phyloP scores from a whole-genome alignment of 1,284 basidiomycete species.

The Cystobasidiaceae sp. region DNA sequence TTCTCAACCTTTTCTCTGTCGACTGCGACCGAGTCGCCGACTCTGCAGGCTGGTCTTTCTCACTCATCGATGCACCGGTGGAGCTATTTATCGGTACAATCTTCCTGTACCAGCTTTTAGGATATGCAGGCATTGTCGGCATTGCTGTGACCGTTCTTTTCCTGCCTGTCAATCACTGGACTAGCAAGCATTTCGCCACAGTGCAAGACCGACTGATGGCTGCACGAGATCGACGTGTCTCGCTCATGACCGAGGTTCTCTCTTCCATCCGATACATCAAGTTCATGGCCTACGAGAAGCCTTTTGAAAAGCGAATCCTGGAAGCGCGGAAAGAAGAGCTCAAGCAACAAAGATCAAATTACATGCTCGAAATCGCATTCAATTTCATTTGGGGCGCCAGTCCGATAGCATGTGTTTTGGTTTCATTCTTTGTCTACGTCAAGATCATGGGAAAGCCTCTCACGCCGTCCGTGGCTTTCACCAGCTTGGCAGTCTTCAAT shows the following conservation, averaged over 20 bases:
- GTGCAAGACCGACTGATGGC: slow-evolving; percentile 68
- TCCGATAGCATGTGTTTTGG: not conserved
- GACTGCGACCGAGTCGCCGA: slow-evolving; percentile 85
- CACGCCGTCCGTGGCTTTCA: not conserved
- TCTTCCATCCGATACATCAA: slow-evolving; percentile 91
- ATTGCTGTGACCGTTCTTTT: slow-evolving; percentile 75
- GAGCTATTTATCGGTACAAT: slow-evolving; percentile 51
- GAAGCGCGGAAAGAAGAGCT: slow-evolving; percentile 45
- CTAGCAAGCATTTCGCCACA: slow-evolving; percentile 73
- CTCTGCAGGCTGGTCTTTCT: slow-evolving; percentile 38
- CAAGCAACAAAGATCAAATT: slow-evolving; percentile 58
- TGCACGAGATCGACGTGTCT: slow-evolving; percentile 69
- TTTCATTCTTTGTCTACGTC: slow-evolving; percentile 32
- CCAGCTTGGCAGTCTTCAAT: slow-evolving; percentile 27
- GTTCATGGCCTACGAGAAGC: slow-evolving; percentile 38
- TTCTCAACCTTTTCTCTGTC: slow-evolving; percentile 70
- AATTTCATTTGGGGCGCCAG: slow-evolving; percentile 48
- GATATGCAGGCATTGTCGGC: slow-evolving; percentile 64
- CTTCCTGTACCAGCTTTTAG: slow-evolving; percentile 75
- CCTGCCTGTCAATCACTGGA: slow-evolving; percentile 79
- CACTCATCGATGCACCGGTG: slow-evolving; percentile 56
- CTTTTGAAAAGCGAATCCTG: slow-evolving; percentile 60
- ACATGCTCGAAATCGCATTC: slow-evolving; percentile 74
- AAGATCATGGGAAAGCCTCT: slow-evolving; percentile 59
- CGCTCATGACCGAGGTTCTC: slow-evolving; percentile 87